These are phyloP conservation scores for Colletotrichum salicis DNA, from an alignment of 2,329 filamentous ascomycete species.

Conservation along the genomic window DNA sequence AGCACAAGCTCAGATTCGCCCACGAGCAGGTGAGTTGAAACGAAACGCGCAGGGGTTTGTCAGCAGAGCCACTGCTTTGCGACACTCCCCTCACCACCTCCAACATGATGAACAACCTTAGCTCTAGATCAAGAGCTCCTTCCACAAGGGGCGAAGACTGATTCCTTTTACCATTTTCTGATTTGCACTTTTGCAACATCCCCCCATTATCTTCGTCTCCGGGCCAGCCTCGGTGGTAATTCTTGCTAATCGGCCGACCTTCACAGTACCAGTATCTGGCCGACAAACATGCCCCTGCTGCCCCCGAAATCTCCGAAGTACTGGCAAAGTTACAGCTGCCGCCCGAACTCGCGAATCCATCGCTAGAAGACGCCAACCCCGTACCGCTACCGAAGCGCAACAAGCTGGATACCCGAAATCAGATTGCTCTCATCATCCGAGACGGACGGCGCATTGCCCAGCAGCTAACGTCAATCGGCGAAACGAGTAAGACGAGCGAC, in stretches of 20 bases:
- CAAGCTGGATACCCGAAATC: slow-evolving; percentile 60
- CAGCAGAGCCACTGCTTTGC: slow-evolving; percentile 27
- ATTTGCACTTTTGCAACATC: slow-evolving; percentile 41
- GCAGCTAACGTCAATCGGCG: slow-evolving; percentile 59
- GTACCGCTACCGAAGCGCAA: slow-evolving; percentile 66
- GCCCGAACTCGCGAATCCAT: slow-evolving; percentile 58
- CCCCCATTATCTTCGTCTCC: slow-evolving; percentile 20
- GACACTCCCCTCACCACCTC: slow-evolving; percentile 27
- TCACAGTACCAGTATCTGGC: slow-evolving; percentile 71
- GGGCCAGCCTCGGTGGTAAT: slow-evolving; percentile 4
- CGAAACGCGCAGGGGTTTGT: slow-evolving; percentile 33
- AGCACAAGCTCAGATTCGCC: slow-evolving; percentile 74
- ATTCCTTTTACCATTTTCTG: slow-evolving; percentile 61
- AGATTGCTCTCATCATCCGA: slow-evolving; percentile 71
- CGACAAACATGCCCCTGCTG: slow-evolving; percentile 74
- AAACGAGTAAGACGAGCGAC: slow-evolving; percentile 61
- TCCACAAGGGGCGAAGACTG: slow-evolving; percentile 67
- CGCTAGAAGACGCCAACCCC: slow-evolving; percentile 58
- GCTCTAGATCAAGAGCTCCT: slow-evolving; percentile 86
- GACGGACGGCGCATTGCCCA: slow-evolving; percentile 71
- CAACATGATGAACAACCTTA: slow-evolving; percentile 65
- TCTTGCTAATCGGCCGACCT: slow-evolving; percentile 36
- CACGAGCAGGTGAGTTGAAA: slow-evolving; percentile 69
- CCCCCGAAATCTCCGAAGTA: slow-evolving; percentile 73
- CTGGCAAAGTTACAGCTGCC: slow-evolving; percentile 74